These are phyloP conservation scores for Ophiosphaerella korrae DNA, from an alignment of 2,329 filamentous ascomycete species.

Conservation along the genomic window DNA sequence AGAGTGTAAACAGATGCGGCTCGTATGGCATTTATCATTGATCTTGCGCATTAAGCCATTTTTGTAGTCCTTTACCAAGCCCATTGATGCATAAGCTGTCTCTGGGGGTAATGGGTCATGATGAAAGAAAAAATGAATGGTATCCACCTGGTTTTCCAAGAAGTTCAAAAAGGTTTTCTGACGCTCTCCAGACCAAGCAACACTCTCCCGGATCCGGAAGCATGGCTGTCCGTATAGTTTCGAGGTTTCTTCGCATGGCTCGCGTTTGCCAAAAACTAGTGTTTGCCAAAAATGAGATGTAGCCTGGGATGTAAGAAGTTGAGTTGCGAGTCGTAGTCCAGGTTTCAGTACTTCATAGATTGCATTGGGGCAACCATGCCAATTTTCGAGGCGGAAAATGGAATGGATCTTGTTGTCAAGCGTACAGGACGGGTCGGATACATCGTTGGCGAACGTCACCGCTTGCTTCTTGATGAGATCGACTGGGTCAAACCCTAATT, in stretches of 20 bases:
- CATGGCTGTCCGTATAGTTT: constrained; percentile 40
- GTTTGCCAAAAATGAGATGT: constrained; percentile 48
- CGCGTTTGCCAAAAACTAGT: constrained; percentile 43
- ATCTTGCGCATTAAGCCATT: constrained; percentile 43
- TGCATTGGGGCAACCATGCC: constrained; percentile 45
- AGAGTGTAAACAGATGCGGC: constrained; percentile 46
- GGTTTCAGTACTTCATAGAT: constrained; percentile 48
- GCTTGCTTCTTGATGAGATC: constrained; percentile 48
- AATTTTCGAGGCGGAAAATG: constrained; percentile 46
- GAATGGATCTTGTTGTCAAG: constrained; percentile 45
- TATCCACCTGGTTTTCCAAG: constrained; percentile 39
- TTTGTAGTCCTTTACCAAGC: constrained; percentile 45
- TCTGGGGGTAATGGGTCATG: constrained; percentile 43
- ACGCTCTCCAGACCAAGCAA: constrained; percentile 40
- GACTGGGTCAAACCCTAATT: constrained; percentile 46
- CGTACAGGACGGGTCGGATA: constrained; percentile 27
- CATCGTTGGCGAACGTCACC: constrained; percentile 35
- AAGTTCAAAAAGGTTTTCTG: constrained; percentile 37
- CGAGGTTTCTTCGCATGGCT: constrained; percentile 35
- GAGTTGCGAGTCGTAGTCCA: constrained; percentile 40
- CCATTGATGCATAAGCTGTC: constrained; percentile 46
- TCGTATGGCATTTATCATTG: constrained; percentile 43
- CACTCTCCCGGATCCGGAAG: constrained; percentile 43
- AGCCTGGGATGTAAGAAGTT: constrained; percentile 42
- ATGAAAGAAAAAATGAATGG: constrained; percentile 48